Base-by-base conservation (phyloP, 2,329 filamentous ascomycete species). In the Ophiostoma ips region DNA sequence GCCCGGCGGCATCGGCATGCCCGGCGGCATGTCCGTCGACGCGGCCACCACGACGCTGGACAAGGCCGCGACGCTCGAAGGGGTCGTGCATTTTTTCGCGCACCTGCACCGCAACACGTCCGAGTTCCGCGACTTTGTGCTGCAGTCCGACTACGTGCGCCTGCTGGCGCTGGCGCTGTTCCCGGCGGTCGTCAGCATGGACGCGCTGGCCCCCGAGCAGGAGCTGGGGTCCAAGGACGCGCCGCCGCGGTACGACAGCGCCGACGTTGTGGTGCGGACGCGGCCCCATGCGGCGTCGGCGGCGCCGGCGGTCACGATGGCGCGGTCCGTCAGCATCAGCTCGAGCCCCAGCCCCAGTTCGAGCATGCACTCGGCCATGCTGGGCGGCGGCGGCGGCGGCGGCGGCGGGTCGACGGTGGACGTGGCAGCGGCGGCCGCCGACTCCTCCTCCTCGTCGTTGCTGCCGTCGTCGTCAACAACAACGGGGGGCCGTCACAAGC, bases 191-290 rank as follows among this genome's bases (percentile, higher is more conserved):
- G 88, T 95, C 24, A 90, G 87, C 57, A 82, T 86, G 12, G 87
- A 95, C 64, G 75, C 81, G 19, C 82, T 95, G 36, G 83, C 78
- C 50, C 81, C 92, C 0, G 85, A 92, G 58, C 85, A 81, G 0
- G 92, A 98, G 63, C 68, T 96, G n/a, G 81, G 87, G 58, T 89
- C 87, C 15, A 77, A 84, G 58, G 83, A 89, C 56, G 85, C 85
- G 11, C 77, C 79, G 1, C 73, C 95, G 51, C 90, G 80, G 0
- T 94, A 95, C 57, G 87, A 92, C 57, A 87, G 87, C 1, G 81
- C 83, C 41, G 87, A 90, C 64, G 83, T 95, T 1, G 83, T 89
- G 21, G 84, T 94, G 53, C 79, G 85, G 13, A 86, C 87, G 0
- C 73, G 86, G 5, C 80, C 68, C 18, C 68, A 79, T 1, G 79